Evolutionary conservation across 1,284 basidiomycete genomes (phyloP), one percentile per base, ranked within the genome.

Genomic region (Sporisorium exsertum): DNA sequence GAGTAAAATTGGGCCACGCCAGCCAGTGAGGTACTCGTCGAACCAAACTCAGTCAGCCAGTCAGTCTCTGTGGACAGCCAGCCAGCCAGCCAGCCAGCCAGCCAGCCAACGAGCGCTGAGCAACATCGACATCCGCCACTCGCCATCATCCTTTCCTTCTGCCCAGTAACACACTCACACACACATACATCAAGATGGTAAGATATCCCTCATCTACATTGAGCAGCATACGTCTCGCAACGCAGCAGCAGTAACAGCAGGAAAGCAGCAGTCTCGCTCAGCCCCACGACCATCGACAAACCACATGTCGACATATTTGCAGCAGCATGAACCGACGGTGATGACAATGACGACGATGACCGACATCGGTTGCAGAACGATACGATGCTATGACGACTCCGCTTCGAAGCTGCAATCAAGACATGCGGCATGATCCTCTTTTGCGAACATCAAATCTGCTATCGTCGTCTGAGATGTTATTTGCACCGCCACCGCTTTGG

Each of bases 171-270:
- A 49, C 72, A 72, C 69, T 72, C 69, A 66, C 69, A 72, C 65
- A 55, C 51, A 35, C 67, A 74, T 63, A 74, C 57, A 58, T 66
- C 67, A 74, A 74, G 58, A 74, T 74, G 72, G 72, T 74, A 71
- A 74, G 72, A 58, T 70, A 59, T 64, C 54, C 9, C 46, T 16
- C 45, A 32, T 15, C 53, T 40, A 27, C 54, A 55, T 1, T 24
- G 5, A 22, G 32, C 51, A 53, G 46, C 58, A 54, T 42, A 54
- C 50, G 58, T 66, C 55, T 62, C 58, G 69, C 63, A 72, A 40
- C 35, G 55, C 59, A 71, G 58, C 46, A 60, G 46, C 43, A 13
- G 37, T 18, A 40, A 5, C 37, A 42, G 26, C 51, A 13, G 29
- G 9, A 18, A 29, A 46, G 50, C 32, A 53, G 50, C 49, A 35